Evolutionary conservation across 225 moss, liverwort and hornwort species (phyloP).

Genomic region (Antitrichia curtipendula): DNA sequence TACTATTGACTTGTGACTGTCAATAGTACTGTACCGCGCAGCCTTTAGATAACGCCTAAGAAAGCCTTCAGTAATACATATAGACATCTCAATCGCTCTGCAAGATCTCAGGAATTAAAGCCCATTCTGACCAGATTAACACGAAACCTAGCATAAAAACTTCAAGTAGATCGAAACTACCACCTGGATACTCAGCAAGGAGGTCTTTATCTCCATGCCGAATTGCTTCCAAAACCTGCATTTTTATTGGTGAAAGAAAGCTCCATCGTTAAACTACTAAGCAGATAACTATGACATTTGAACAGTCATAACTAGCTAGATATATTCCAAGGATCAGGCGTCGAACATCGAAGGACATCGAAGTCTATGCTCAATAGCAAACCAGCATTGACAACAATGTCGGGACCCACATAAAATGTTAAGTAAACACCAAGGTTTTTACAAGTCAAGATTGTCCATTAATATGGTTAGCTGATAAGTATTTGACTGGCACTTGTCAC

Average conservation of each 20-base stretch:
- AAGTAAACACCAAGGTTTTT: neutral
- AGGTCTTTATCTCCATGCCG: conserved; percentile 50
- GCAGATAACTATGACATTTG: neutral
- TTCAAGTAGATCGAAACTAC: neutral
- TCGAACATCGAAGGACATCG: neutral
- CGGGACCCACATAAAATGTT: neutral
- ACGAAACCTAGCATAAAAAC: neutral
- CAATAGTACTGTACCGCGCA: neutral
- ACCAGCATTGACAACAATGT: neutral
- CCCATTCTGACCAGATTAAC: neutral
- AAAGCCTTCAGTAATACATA: neutral
- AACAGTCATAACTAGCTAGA: neutral
- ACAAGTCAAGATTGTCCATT: neutral
- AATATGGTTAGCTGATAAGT: neutral
- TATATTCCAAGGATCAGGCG: neutral
- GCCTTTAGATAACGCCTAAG: neutral
- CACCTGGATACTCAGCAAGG: conserved; percentile 43
- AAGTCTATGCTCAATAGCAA: neutral
- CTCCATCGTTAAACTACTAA: neutral
- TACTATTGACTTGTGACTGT: conserved; percentile 6
- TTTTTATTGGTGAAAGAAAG: neutral
- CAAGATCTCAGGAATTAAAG: neutral
- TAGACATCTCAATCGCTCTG: neutral
- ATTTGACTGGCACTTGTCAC: neutral
- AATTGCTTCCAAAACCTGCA: conserved; percentile 59